A percentile compares a stretch with the other conserved stretches of the same genome.
Evolutionary conservation across 2,329 filamentous ascomycete species (phyloP).

Genomic region (Fusarium brevicatenulatum): DNA sequence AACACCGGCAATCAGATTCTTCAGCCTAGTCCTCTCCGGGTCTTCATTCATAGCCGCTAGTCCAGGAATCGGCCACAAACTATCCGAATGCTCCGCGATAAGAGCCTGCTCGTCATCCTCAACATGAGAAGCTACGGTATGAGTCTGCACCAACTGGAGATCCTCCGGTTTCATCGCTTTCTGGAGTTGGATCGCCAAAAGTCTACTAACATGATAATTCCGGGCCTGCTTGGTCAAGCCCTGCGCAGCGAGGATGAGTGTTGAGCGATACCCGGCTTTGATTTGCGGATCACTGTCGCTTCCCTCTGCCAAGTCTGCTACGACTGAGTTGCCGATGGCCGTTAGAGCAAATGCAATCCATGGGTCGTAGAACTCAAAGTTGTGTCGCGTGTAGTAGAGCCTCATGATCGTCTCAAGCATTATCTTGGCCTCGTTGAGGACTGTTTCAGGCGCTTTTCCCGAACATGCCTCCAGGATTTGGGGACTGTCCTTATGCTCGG

Average conservation of each 20-base stretch:
- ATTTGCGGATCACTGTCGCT: not conserved
- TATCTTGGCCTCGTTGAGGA: not conserved
- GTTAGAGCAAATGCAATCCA: not conserved
- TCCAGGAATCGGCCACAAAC: not conserved
- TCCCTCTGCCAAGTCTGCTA: not conserved
- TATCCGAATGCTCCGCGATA: not conserved
- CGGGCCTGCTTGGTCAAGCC: not conserved
- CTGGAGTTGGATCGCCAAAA: not conserved
- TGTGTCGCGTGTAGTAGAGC: not conserved
- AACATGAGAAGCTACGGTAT: not conserved
- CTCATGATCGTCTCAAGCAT: not conserved
- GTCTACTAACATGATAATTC: not conserved
- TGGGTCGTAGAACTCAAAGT: not conserved
- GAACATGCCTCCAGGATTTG: not conserved
- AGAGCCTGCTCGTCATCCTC: not conserved
- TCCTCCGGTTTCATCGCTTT: not conserved
- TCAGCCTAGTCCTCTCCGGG: not conserved
- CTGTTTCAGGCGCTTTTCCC: not conserved
- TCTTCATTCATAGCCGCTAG: accelerated
- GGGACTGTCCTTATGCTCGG: not conserved
- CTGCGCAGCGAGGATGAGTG: not conserved
- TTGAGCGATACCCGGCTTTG: not conserved
- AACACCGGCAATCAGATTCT: too few species aligned
- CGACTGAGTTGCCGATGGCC: not conserved
- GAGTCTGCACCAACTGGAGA: not conserved